Evolutionary conservation across 306 rosid species (phyloP), one percentile per base, ranked within the genome.

Genomic region (Psophocarpus tetragonolobus): DNA sequence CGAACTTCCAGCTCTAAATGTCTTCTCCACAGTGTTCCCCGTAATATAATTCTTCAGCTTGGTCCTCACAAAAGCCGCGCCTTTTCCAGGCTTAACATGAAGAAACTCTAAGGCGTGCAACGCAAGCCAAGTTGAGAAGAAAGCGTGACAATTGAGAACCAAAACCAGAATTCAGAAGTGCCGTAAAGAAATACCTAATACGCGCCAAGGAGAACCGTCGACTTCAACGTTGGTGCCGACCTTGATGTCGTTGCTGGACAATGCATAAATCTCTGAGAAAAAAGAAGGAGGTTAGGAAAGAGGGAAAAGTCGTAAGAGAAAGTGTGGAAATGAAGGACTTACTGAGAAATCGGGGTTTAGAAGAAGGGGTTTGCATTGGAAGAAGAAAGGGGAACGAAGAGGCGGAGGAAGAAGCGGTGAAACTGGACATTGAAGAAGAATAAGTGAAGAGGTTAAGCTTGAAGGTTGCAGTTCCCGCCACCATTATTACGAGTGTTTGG

Each of bases 61-160:
- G 83, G 99, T 95, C 91, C 99, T 88, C 45, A 92, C 97, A 79
- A 95, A 95, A 18, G 99, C 99, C 11, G 99, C 97, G 30, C 97
- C 99, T 82, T 92, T 95, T 30, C 97, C 99, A 42, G 99, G 99
- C 83, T 95, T 95, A 8, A 95, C 97, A 17, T 95, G 98, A 69
- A 95, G 97, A 87, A 95, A 95, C 88, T 95, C 98, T 95, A 73
- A 50, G 47, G 27, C 53, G 48, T 36, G 68, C 29, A 78, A 78
- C 23, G 4, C 63, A 78, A 69, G 30, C 9, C 8, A 69, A 69
- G 32, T 44, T 6, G 53, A 71, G 18, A 14, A 3, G 50, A 71
- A 17, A 41, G 20, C 36, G 6, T 41, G 3, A 67, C 35, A 38
- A 64, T 36, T 17, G 30, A 65, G 1, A 68, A 42, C 35, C 4